Base-by-base conservation (phyloP, 164 flowering plant genomes). In the Aristolochia californica region DNA sequence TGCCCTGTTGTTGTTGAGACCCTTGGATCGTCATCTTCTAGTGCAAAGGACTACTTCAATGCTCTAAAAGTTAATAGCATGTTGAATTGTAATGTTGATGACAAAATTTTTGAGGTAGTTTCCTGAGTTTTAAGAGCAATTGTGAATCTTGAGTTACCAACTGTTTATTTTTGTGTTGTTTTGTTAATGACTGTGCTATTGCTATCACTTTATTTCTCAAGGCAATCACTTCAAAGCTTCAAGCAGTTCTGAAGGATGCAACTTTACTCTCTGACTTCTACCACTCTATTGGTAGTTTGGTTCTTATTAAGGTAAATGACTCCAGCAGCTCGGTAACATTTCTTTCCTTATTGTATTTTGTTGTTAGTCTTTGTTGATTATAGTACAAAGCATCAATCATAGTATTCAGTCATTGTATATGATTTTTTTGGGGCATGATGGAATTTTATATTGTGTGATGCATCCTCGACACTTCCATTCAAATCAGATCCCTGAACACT, bases 231-330 rank as follows among this genome's bases (percentile, higher is more conserved):
- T 74, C 86, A 49, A 86, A 75, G 43, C 78, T 94, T 62, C 75
- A 80, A 69, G 72, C 78, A 40, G 60, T 65, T 49, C 56, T 80
- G 20, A 78, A 62, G 62, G 79, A 63, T 68, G 91, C 97, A 52
- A 78, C 70, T 69, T 78, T 91, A 17, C 78, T 94, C 73, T 73
- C 76, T 67, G 96, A 87, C 58, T 87, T 78, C 56, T 79, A 89
- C 75, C 66, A 83, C 57, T 70, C 87, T 18, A 59, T 87, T 25
- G 87, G 87, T 70, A 67, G 97, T 62, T 70, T 94, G 72, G 64
- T 66, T n/a, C 80, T 81, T 53, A 73, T 87, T 60, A 87, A 90
- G 97, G 99, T 84, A 78, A 66, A 25, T 3, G 17, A 43, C 49
- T 49, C 40, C 40, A 34, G 40, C 7, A 34, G 40, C 10, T 34